Percentiles rank a stretch among this genome's conserved stretches.
Conservation (phyloP, 2,329 filamentous ascomycete genomes). For the Pseudogymnoascus sp. region DNA sequence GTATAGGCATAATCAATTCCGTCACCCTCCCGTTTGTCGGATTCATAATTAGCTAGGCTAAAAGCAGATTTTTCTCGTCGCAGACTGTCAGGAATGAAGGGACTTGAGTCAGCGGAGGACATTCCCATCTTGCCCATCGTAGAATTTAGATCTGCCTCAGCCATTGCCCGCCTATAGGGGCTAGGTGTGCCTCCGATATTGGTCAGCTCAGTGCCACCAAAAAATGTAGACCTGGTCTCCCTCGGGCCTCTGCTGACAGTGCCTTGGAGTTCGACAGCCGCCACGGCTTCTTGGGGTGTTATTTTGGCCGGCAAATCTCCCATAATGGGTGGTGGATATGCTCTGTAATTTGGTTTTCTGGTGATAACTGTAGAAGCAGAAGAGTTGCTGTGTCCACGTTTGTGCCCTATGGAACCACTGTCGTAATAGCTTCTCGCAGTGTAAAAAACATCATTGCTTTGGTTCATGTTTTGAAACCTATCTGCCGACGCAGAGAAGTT, state of each 20-base stretch:
- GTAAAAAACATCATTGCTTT: conserved; percentile 4
- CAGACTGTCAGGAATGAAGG: not conserved
- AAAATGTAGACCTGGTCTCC: conserved; percentile 43
- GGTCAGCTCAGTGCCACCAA: conserved; percentile 45
- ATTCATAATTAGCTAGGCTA: not conserved
- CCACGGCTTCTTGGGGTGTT: conserved; percentile 26
- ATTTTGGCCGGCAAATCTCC: conserved; percentile 12
- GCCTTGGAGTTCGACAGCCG: conserved; percentile 19
- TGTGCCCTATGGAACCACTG: not conserved
- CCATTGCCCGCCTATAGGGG: conserved; percentile 47
- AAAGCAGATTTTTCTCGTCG: not conserved
- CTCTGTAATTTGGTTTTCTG: not conserved
- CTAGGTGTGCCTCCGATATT: conserved; percentile 47
- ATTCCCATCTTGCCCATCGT: not conserved
- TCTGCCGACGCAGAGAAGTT: not conserved
- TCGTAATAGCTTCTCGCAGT: conserved; percentile 1
- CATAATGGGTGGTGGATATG: conserved; percentile 8
- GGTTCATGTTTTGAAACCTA: not conserved
- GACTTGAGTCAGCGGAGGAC: not conserved
- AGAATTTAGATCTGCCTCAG: conserved; percentile 18
- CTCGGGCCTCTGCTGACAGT: conserved; percentile 28
- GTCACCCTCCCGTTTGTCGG: not conserved
- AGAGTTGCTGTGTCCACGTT: not conserved
- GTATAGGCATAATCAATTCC: conserved; percentile 20
- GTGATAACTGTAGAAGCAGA: conserved; percentile 5